Conservation (phyloP, 2,329 filamentous ascomycete genomes). For the Fusarium tuaranense region DNA sequence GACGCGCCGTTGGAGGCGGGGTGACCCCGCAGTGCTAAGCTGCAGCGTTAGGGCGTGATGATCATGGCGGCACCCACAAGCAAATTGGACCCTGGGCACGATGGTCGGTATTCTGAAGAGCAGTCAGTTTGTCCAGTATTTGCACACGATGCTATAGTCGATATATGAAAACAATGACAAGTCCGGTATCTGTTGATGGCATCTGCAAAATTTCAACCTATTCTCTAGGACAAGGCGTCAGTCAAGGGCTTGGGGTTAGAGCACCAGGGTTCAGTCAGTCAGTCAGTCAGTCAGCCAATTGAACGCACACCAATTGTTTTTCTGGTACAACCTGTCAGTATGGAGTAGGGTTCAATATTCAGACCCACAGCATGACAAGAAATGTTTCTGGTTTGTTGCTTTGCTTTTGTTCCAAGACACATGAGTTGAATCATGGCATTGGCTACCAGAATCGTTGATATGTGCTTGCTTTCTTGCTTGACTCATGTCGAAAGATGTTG, state of each 20-base stretch:
- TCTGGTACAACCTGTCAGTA: slow-evolving; percentile 24
- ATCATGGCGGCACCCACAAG: not conserved
- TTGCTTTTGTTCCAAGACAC: slow-evolving; percentile 22
- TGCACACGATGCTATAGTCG: not conserved
- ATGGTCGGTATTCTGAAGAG: not conserved
- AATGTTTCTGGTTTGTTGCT: slow-evolving; percentile 16
- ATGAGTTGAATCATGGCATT: slow-evolving; percentile 10
- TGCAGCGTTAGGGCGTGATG: not conserved
- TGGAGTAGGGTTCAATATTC: slow-evolving; percentile 30
- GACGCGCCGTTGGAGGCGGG: not conserved
- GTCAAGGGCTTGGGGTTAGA: not conserved
- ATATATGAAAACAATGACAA: not conserved
- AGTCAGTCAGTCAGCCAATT: not conserved
- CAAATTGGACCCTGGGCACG: not conserved
- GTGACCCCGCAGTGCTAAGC: not conserved
- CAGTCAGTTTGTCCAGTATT: not conserved
- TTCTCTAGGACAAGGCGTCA: not conserved
- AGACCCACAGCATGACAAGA: slow-evolving; percentile 31
- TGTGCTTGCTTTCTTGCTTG: slow-evolving; percentile 17
- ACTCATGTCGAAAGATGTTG: slow-evolving; percentile 31
- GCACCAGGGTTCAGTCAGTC: not conserved
- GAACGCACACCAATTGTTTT: slow-evolving; percentile 12
- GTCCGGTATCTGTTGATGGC: not conserved
- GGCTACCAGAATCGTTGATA: slow-evolving; percentile 19
- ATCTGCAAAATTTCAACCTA: not conserved